These are phyloP conservation scores for Sclerotinia subarctica DNA, from an alignment of 2,329 filamentous ascomycete species.

Conservation along the genomic window DNA sequence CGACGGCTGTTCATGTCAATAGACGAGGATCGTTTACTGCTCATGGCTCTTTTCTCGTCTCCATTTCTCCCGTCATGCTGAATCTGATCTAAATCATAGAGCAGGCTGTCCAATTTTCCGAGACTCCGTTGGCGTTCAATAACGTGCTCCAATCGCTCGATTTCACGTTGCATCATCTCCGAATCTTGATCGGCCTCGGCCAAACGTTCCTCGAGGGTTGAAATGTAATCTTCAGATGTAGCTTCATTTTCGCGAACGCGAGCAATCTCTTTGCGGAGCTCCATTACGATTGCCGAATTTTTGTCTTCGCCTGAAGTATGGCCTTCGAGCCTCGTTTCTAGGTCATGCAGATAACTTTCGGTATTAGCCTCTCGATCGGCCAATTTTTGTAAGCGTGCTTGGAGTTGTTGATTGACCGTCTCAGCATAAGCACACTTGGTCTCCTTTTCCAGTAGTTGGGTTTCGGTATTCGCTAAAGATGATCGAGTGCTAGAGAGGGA, in stretches of 20 bases:
- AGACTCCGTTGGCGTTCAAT: slow-evolving; percentile 93
- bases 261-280: slow-evolving; percentile 87
- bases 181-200: slow-evolving; percentile 95
- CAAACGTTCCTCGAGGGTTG: slow-evolving; percentile 88
- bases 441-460: slow-evolving; percentile 84
- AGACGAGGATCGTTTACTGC: slow-evolving; percentile 43
- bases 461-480: slow-evolving; percentile 80
- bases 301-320: slow-evolving; percentile 91
- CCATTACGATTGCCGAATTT: slow-evolving; percentile 77
- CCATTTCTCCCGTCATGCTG: slow-evolving; percentile 55
- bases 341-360: slow-evolving; percentile 86
- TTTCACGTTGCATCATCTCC: slow-evolving; percentile 94
- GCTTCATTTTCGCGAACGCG: slow-evolving; percentile 87
- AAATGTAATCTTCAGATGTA: slow-evolving; percentile 93
- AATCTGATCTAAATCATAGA: slow-evolving; percentile 83
- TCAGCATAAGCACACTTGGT: slow-evolving; percentile 91
- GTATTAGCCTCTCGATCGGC: slow-evolving; percentile 89
- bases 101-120: slow-evolving; percentile 87
- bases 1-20: slow-evolving; percentile 48
- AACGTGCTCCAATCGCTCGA: slow-evolving; percentile 90
- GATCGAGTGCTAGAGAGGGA: slow-evolving; percentile 85
- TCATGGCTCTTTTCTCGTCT: slow-evolving; percentile 43
- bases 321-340: slow-evolving; percentile 86
- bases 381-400: slow-evolving; percentile 85
- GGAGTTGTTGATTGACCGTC: slow-evolving; percentile 85